A percentile compares a stretch with the other conserved stretches of the same genome.
Conservation (phyloP, 306 rosid species). For the Psophocarpus tetragonolobus region DNA sequence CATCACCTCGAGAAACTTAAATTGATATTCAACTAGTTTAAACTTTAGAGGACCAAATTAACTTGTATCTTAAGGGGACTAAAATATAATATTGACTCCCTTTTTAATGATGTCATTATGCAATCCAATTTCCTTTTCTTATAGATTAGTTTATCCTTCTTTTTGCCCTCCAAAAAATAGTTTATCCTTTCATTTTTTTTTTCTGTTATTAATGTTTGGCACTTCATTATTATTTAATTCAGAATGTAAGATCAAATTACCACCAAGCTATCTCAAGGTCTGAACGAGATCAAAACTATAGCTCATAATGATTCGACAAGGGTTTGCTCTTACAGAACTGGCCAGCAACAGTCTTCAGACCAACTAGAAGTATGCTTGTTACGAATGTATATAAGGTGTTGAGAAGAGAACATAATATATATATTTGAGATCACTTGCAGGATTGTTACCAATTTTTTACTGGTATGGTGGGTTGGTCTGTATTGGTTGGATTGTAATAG, state of each 20-base stretch:
- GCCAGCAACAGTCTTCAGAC: constrained; percentile 1
- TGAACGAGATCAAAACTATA: constrained; percentile 41
- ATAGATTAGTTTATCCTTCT: background rate
- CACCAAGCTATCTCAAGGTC: constrained; percentile 56
- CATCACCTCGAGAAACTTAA: background rate
- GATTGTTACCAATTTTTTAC: constrained; percentile 20
- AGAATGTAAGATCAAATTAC: constrained; percentile 84
- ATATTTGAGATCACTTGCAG: background rate
- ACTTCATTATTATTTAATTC: constrained; percentile 28
- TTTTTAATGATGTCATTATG: background rate
- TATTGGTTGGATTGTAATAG: too few relatives aligned
- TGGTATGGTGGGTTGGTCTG: background rate
- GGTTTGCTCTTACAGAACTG: constrained; percentile 2
- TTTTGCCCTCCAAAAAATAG: too few relatives aligned
- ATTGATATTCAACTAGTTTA: background rate
- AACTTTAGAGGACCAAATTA: constrained; percentile 13
- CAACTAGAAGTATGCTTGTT: background rate
- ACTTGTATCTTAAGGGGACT: background rate
- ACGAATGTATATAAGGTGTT: constrained; percentile 3
- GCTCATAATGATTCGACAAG: constrained; percentile 38
- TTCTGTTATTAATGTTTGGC: constrained; percentile 1
- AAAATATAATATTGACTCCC: background rate
- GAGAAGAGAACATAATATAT: background rate
- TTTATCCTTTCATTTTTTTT: background rate
- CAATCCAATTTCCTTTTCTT: background rate